Base-by-base conservation (phyloP, 257 asterid genomes). In the Solanum megistacrolobum region DNA sequence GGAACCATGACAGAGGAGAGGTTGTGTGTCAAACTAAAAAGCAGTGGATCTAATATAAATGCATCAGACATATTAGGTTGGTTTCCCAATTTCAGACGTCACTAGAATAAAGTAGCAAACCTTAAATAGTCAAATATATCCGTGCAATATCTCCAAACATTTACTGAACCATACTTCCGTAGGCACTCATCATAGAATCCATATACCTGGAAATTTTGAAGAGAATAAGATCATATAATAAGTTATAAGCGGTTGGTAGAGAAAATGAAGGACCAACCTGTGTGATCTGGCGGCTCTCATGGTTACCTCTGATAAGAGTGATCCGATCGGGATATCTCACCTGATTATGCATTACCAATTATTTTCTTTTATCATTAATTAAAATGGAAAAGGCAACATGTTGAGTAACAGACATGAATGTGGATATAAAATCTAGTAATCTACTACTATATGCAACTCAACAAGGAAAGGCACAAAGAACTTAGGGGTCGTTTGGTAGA, bases 131-230 rank as follows among this genome's bases (percentile, higher is more conserved):
- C 99, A 93, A 97, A 95, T 85, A 97, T 92, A 82, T 97, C 98
- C 4, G 99, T 97, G 96, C 99, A 97, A 91, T 96, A 97, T 97
- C 99, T 93, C 99, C 99, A 97, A 73, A 97, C 99, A 75, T 97
- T 97, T 83, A 92, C 93, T 35, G 99, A 96, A 86, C 98, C 98
- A 65, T 97, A 97, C 89, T 97, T 97, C 89, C 98, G 97, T 27
- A 96, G 89, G 93, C 99, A 97, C 94, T 97, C 99, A n/a, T 97
- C 99, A 88, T 96, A 97, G 93, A 97, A 97, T 83, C 99, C 98
- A 87, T 97, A 97, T 32, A 97, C 99, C 99, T 97, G 94, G 79
- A 89, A 60, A 87, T 82, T 84, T 86, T 46, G 86, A 87, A 62
- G 83, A 86, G 48, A 52, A 46, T 86, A 13, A 73, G 88, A 46